Percentiles rank a stretch among this genome's conserved stretches.
Conservation (phyloP, 2,329 filamentous ascomycete species). For the Fusarium humuli region DNA sequence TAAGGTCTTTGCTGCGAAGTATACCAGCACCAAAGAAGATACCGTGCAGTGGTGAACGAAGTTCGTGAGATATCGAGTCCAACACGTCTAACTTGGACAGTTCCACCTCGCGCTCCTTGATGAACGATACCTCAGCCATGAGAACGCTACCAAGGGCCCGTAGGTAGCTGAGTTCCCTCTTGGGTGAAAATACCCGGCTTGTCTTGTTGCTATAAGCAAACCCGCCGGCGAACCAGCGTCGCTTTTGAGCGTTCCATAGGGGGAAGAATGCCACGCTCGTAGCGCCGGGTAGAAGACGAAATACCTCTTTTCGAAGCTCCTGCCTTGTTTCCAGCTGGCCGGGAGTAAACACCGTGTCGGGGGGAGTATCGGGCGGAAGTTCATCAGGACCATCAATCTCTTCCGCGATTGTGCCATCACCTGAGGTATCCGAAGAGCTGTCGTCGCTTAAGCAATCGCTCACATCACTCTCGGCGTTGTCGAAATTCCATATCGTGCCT, state of each 20-base stretch:
- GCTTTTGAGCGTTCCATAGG: neutral
- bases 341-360: accelerated
- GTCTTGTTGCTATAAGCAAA: neutral
- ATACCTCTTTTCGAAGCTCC: neutral
- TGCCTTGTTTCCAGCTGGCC: neutral
- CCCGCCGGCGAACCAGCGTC: slow-evolving; percentile 2
- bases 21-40: neutral
- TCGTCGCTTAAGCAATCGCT: neutral
- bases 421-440: neutral
- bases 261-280: neutral
- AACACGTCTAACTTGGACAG: neutral
- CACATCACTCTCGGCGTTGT: neutral
- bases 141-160: neutral
- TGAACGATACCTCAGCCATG: neutral
- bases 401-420: too few species aligned
- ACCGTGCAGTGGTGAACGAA: neutral
- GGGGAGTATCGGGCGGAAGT: neutral
- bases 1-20: neutral
- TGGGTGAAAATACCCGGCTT: neutral
- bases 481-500: neutral
- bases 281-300: neutral
- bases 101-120: neutral
- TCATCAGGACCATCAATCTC: neutral
- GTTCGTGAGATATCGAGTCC: slow-evolving; percentile 2
- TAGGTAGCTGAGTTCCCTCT: neutral